Conservation (phyloP, 164 flowering plant species). For the Pachysandra terminalis region DNA sequence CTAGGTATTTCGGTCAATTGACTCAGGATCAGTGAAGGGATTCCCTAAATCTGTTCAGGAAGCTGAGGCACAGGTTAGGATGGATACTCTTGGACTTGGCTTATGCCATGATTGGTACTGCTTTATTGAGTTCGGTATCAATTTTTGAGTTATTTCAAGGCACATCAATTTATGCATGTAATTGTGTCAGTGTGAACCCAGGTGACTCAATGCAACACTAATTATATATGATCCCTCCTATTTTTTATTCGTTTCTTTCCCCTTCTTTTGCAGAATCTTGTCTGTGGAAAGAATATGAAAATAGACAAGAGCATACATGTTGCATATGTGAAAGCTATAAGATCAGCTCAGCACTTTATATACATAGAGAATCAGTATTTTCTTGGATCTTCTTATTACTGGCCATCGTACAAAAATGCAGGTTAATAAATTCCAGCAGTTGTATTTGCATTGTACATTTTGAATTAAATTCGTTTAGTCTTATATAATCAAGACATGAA, state of each 20-base stretch:
- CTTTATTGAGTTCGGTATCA: constrained; percentile 1
- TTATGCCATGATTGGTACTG: constrained; percentile 5
- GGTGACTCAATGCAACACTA: not conserved
- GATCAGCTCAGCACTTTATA: constrained; percentile 81
- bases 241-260: not conserved
- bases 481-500: not conserved
- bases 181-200: constrained; percentile 1
- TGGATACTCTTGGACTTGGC: constrained; percentile 5
- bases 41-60: constrained; percentile 60
- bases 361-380: constrained; percentile 95
- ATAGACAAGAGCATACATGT: constrained; percentile 74
- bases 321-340: constrained; percentile 80
- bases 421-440: constrained; percentile 23
- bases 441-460: not conserved
- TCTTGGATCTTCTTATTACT: constrained; percentile 73
- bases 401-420: constrained; percentile 63
- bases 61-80: constrained; percentile 50
- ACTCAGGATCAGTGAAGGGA: constrained; percentile 77
- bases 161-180: not conserved
- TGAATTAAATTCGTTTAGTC: not conserved
- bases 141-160: not conserved
- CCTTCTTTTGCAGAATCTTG: constrained; percentile 51
- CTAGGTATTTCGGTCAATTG: constrained; percentile 76
- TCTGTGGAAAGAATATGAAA: constrained; percentile 62
- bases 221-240: not conserved